A percentile compares a stretch with the other conserved stretches of the same genome.
Conservation (phyloP, 345 rosid genomes). For the Kernera saxatilis region DNA sequence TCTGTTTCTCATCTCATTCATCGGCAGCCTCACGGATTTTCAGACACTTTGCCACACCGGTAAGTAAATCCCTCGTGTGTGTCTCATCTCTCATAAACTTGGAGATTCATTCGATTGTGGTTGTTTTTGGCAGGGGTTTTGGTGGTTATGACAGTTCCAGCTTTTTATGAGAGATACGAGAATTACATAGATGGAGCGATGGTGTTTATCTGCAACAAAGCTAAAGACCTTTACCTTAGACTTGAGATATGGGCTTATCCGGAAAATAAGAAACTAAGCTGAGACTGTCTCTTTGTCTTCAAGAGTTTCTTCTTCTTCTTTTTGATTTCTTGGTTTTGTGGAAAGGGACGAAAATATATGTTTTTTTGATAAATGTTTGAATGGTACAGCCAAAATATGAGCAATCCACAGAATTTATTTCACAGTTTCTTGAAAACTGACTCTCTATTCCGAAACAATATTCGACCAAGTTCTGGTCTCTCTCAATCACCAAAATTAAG, state of each 20-base stretch:
- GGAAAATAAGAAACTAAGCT: conserved; percentile 55
- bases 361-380: conserved; percentile 6
- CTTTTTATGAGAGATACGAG: conserved; percentile 63
- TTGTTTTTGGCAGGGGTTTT: conserved; percentile 49
- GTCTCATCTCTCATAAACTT: not conserved
- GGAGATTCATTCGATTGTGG: not conserved
- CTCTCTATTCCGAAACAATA: conserved; percentile 8
- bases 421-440: conserved; percentile 17
- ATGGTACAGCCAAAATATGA: conserved; percentile 16
- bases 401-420: conserved; percentile 12
- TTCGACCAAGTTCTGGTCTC: conserved; percentile 17
- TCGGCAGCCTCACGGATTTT: conserved; percentile 70
- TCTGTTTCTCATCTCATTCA: conserved; percentile 54
- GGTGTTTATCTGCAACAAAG: conserved; percentile 26
- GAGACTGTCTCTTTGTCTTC: conserved; percentile 19
- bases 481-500: conserved; percentile 5
- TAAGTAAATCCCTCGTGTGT: conserved; percentile 33
- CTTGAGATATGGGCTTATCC: conserved; percentile 44
- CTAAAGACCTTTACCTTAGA: conserved; percentile 40
- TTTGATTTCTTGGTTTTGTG: conserved; percentile 4
- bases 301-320: not conserved
- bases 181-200: conserved; percentile 44
- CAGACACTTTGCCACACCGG: conserved; percentile 64
- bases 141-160: conserved; percentile 61
- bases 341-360: not conserved